Evolutionary conservation across 352 stramenopile species (phyloP).

Genomic region (Phytophthora brassicae): DNA sequence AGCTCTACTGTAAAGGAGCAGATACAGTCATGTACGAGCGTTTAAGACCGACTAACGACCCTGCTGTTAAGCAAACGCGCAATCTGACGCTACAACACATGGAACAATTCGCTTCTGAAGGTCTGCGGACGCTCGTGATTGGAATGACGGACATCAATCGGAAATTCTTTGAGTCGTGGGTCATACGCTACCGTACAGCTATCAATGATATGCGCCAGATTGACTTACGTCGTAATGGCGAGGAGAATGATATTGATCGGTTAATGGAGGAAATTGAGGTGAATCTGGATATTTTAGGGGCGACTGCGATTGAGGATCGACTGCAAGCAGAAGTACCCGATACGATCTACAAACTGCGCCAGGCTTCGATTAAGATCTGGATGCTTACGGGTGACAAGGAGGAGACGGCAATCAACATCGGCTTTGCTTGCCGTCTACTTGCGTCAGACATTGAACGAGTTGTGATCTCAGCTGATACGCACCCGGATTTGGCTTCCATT

Average conservation of each 20-base stretch:
- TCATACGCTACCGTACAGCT: slow-evolving; percentile 63
- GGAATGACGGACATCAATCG: slow-evolving; percentile 60
- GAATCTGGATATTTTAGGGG: slow-evolving; percentile 85
- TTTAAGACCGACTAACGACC: slow-evolving; percentile 50
- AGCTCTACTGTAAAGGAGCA: slow-evolving; percentile 86
- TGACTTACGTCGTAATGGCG: slow-evolving; percentile 66
- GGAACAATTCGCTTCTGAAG: slow-evolving; percentile 87
- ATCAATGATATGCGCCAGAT: slow-evolving; percentile 90
- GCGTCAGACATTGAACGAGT: slow-evolving; percentile 92
- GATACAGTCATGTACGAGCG: slow-evolving; percentile 91
- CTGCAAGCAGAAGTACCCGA: slow-evolving; percentile 91
- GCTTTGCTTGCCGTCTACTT: slow-evolving; percentile 90
- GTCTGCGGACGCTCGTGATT: slow-evolving; percentile 90
- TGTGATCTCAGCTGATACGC: slow-evolving; percentile 79
- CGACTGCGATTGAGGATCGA: slow-evolving; percentile 94
- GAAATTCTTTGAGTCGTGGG: slow-evolving; percentile 66
- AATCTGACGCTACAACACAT: slow-evolving; percentile 83
- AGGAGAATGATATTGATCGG: slow-evolving; percentile 78
- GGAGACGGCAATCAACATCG: slow-evolving; percentile 96
- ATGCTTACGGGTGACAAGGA: slow-evolving; percentile 96
- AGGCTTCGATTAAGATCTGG: slow-evolving; percentile 94
- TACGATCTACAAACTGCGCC: slow-evolving; percentile 90
- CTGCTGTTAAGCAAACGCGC: slow-evolving; percentile 48
- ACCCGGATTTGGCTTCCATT: slow-evolving; percentile 67
- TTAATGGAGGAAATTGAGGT: slow-evolving; percentile 89